Percentiles rank a stretch among this genome's conserved stretches.
Conservation (phyloP, 768 basidiomycete genomes). For the Tricholomella constricta region DNA sequence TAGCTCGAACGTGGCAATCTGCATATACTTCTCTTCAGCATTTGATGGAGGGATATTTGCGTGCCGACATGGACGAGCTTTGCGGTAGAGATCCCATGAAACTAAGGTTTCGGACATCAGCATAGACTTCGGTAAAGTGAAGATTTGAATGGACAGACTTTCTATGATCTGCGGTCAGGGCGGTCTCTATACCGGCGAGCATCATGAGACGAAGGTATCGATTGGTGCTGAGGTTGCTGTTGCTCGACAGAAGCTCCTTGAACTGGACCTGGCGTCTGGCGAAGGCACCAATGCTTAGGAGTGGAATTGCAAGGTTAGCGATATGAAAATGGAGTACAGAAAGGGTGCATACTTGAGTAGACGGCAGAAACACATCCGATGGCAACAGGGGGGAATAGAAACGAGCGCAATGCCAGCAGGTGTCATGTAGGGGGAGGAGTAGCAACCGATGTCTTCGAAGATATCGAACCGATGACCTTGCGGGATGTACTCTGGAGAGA, state of each 20-base stretch:
- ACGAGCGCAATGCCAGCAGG: constrained; percentile 36
- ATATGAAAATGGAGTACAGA: neutral
- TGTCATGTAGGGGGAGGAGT: constrained; percentile 37
- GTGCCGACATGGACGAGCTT: constrained; percentile 51
- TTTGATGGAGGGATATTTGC: constrained; percentile 30
- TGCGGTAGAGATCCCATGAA: constrained; percentile 67
- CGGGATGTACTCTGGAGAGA: constrained; percentile 42
- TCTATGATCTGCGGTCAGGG: constrained; percentile 68
- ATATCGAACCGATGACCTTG: constrained; percentile 51
- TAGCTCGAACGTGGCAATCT: constrained; percentile 60
- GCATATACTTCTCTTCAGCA: constrained; percentile 36
- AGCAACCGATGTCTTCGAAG: constrained; percentile 50
- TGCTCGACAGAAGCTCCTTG: constrained; percentile 34
- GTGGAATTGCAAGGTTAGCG: constrained; percentile 3
- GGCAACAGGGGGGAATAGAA: constrained; percentile 37
- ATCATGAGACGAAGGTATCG: constrained; percentile 56
- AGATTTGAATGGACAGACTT: constrained; percentile 44
- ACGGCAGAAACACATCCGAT: constrained; percentile 40
- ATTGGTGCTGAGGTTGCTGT: constrained; percentile 38
- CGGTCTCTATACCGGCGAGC: constrained; percentile 41
- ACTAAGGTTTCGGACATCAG: constrained; percentile 41
- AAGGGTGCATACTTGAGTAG: constrained; percentile 40
- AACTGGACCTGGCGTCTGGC: constrained; percentile 39
- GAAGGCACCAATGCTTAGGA: constrained; percentile 38
- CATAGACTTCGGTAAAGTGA: neutral